Evolutionary conservation across 768 basidiomycete genomes (phyloP).

Genomic region (Leccinum fibrillosum): DNA sequence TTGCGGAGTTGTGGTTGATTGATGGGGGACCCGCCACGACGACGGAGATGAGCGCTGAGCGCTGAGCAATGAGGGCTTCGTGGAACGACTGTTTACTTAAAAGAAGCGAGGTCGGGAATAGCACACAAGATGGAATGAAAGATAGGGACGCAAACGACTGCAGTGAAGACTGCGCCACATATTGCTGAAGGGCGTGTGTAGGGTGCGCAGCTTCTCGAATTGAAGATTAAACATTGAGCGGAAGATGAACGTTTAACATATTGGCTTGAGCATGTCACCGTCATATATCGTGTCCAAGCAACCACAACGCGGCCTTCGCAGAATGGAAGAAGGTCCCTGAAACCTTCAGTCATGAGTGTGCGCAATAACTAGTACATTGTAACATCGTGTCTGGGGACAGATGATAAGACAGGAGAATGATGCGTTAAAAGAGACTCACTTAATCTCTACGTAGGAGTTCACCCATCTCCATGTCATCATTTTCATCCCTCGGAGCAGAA

Average conservation of each 20-base stretch:
- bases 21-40: not conserved
- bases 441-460: slow-evolving; percentile 53
- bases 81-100: slow-evolving; percentile 2
- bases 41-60: slow-evolving; percentile 22
- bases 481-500: slow-evolving; percentile 39
- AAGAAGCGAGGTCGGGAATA: slow-evolving; percentile 10
- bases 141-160: slow-evolving; percentile 1
- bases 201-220: not conserved
- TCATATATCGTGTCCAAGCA: slow-evolving; percentile 4
- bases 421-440: slow-evolving; percentile 37
- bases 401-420: slow-evolving; percentile 1
- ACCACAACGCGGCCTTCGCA: not conserved
- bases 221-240: slow-evolving; percentile 13
- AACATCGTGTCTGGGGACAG: slow-evolving; percentile 10
- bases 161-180: slow-evolving; percentile 17
- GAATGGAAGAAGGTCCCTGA: slow-evolving; percentile 12
- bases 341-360: slow-evolving; percentile 13
- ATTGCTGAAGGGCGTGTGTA: slow-evolving; percentile 1
- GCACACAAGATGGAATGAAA: slow-evolving; percentile 5
- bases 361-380: slow-evolving; percentile 22
- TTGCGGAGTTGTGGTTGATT: not conserved
- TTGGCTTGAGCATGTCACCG: not conserved
- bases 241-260: not conserved
- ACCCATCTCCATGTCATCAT: slow-evolving; percentile 56
- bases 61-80: not conserved